phyloP scores from a whole-genome alignment of 768 basidiomycete genomes.

The Pisolithus marmoratus region DNA sequence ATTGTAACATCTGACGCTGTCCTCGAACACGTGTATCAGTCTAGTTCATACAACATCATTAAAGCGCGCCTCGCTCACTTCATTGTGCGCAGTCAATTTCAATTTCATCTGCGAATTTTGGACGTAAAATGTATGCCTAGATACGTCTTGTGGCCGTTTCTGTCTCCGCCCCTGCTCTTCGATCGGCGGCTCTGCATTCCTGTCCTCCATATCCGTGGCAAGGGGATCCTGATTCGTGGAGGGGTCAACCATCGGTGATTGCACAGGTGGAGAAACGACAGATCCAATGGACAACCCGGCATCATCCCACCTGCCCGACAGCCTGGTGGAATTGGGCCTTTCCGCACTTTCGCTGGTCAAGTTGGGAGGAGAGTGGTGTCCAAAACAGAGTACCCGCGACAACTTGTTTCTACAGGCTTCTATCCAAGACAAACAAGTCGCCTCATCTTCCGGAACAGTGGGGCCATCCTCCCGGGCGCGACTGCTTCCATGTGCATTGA shows the following conservation, averaged over 20 bases:
- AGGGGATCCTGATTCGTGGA: constrained; percentile 69
- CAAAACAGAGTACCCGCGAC: constrained; percentile 38
- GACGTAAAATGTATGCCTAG: constrained; percentile 93
- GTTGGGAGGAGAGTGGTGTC: constrained; percentile 16
- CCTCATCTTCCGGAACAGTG: constrained; percentile 19
- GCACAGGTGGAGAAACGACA: constrained; percentile 33
- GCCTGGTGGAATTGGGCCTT: constrained; percentile 1
- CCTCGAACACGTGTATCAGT: constrained; percentile 5
- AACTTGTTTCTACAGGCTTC: constrained; percentile 45
- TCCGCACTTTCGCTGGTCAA: constrained; percentile 5
- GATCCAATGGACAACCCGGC: constrained; percentile 30
- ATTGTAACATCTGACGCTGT: constrained; percentile 94
- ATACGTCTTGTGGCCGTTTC: constrained; percentile 56
- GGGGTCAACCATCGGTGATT: constrained; percentile 66
- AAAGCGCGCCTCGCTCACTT: constrained; percentile 40
- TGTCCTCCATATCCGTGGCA: constrained; percentile 10
- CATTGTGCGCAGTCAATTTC: constrained; percentile 82
- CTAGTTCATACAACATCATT: not conserved
- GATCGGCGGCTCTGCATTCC: constrained; percentile 15
- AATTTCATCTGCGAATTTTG: constrained; percentile 86
- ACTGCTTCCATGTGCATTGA: constrained; percentile 16
- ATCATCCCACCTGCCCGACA: constrained; percentile 8
- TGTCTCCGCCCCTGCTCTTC: constrained; percentile 40
- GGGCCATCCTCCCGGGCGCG: constrained; percentile 14
- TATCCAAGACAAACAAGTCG: constrained; percentile 37